These are phyloP conservation scores for Pouteria glomerata DNA, from an alignment of 148 eudicot genomes.

Conservation along the genomic window DNA sequence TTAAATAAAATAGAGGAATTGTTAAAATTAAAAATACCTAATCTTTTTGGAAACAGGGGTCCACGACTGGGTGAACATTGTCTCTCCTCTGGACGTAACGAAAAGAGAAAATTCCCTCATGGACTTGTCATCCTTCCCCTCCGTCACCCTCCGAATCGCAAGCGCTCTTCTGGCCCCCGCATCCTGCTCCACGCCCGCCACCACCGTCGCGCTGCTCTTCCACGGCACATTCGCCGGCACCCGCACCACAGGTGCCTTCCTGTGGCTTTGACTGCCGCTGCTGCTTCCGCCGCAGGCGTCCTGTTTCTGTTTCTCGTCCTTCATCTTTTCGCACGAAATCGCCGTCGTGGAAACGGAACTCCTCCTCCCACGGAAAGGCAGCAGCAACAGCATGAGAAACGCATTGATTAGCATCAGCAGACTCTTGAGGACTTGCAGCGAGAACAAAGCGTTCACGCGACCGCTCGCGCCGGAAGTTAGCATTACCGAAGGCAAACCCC, in stretches of 20 bases:
- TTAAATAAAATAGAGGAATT: not conserved
- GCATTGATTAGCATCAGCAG: slow-evolving; percentile 30
- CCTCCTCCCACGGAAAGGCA: slow-evolving; percentile 36
- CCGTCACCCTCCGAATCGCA: slow-evolving; percentile 52
- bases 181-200: slow-evolving; percentile 37
- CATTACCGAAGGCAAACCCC: slow-evolving; percentile 9
- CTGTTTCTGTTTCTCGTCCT: slow-evolving; percentile 19
- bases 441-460: slow-evolving; percentile 28
- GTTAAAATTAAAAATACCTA: slow-evolving; percentile 28
- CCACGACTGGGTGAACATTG: slow-evolving; percentile 80
- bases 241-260: slow-evolving; percentile 19
- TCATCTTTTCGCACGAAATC: slow-evolving; percentile 1
- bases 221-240: slow-evolving; percentile 42
- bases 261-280: not conserved
- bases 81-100: slow-evolving; percentile 41
- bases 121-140: slow-evolving; percentile 31
- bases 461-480: slow-evolving; percentile 45
- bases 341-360: slow-evolving; percentile 1
- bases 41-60: slow-evolving; percentile 37
- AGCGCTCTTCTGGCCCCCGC: slow-evolving; percentile 55
- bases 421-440: slow-evolving; percentile 20
- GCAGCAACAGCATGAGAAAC: slow-evolving; percentile 26
- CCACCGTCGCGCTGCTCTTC: slow-evolving; percentile 34
- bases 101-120: slow-evolving; percentile 47
- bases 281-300: not conserved